Evolutionary conservation across 768 basidiomycete genomes (phyloP), one percentile per base, ranked within the genome.

Genomic region (Mycena albidolilacea): DNA sequence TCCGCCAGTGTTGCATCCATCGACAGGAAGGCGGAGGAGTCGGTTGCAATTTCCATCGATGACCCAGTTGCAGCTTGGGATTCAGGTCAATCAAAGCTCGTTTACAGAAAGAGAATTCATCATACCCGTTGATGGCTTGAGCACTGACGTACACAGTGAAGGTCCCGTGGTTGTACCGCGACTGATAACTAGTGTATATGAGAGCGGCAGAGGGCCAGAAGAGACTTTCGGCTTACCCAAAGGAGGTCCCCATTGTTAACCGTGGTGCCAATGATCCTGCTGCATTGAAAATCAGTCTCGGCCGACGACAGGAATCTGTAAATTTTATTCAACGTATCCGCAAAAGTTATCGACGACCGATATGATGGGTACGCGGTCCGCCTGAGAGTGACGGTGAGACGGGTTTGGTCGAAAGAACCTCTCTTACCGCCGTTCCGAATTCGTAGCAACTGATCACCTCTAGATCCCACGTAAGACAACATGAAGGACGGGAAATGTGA

Each of bases 1-100:
- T 35, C 74, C 74, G 23, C 61, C 37, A 43, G 76, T 77, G 59
- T 77, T 73, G 55, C 71, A 75, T 23, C 52, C 14, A 60, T 77
- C 74, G 21, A 73, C 44, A 7, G 69, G 72, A 21, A 70, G 30
- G 12, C 76, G 68, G 48, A 77, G 76, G 48, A 77, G 76, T n/a
- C 76, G 63, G 67, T 71, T 73, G 54, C 73, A 77, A 67, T 77
- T 77, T 19, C 71, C 57, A 35, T 75, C 76, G 41, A 75, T 66
- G 14, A 54, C 64, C 39, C 67, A 77, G 61, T 6, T 10, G 30
- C 55, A 57, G 30, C 54, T 57, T n/a, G 30, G 8, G 30, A 57
- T 7, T 8, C 12, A 4, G 14, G 30, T n/a, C 30, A 57, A 8
- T 15, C 30, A 30, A 12, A 11, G 4, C 58, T 2, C 38, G 15